Evolutionary conservation across 202 grass and related monocot species (phyloP), one percentile per base, ranked within the genome.

Genomic region (Schoenoplectus tabernaemontani): DNA sequence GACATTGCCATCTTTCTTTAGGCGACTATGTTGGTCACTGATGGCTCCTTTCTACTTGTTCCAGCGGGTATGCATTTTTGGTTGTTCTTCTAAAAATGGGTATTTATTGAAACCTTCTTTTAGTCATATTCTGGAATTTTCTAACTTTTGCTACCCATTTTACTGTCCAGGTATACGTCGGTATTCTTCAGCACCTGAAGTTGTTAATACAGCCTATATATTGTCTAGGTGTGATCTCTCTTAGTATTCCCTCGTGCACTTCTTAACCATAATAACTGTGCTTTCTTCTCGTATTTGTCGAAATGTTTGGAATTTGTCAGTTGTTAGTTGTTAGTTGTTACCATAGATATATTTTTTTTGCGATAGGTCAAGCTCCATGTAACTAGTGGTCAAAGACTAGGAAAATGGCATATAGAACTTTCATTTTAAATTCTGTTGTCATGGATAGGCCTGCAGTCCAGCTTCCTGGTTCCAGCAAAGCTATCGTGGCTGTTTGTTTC

Each of bases 1-100:
- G 64, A 98, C 96, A 12, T 77, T 98, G 39, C 96, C 96, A 73
- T 98, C 96, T 78, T 98, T 98, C 86, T 98, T 98, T 84, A 88
- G 96, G 67, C 85, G 96, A 77, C 88, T 98, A 65, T 43, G 86
- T 61, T 98, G 96, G 96, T 98, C 96, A 3, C 96, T 42, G 96
- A 98, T 68, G 96, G 96, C 74, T 91, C 96, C 73, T 98, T 98
- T 79, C 83, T 98, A 85, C 78, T 98, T 76, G 61, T 95, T 47
- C 91, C 96, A 51, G 89, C 96, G 77, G 96, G 96, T 98, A 91
- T 81, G 33, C 3, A 22, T 41, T 72, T 80, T 34, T 78, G 11
- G 51, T 79, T 46, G 41, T 77, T 23, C 16, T 56, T 63, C 58
- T 66, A 10, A 12, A 65, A 56, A 11, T 62, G 12, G 10, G 46